Base-by-base conservation (phyloP, 139 green algal species). In the Asterochloris sp. region DNA sequence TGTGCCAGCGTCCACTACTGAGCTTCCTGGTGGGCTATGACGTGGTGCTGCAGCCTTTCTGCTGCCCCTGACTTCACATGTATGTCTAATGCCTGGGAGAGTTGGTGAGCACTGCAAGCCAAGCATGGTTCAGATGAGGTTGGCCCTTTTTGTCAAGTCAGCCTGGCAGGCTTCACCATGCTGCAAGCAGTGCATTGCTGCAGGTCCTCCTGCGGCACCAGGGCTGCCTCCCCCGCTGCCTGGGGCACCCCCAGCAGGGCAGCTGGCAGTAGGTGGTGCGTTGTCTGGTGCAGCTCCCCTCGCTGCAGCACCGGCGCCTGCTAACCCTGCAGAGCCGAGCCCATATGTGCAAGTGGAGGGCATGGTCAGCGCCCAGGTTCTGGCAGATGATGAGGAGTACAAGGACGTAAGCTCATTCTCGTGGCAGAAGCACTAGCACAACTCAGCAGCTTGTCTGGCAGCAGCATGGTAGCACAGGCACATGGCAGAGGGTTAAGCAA, bases 381-480 rank as follows among this genome's bases (percentile, higher is more conserved):
- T 95, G 76, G 73, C 38, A 11, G 87, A 93, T 26, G 87, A 94
- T 54, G 82, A 87, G 19, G 90, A 94, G 81, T 95, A 94, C 79
- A 66, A 87, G 10, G 86, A 92, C 67, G 90, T 92, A 73, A 87
- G 38, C 13, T 11, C 21, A 26, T 13, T 27, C 17, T 60, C 17
- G n/a, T 78, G 26, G 29, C 13, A 27, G 11, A 14, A 54, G 38
- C 38, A 6, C 38, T 10, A 54, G 38, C 38, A 54, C 38, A 54
- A 54, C 38, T 54, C 38, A 54, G 38, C 38, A 6, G 38, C 38
- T 54, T 54, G 38, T 54, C 38, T 54, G 38, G 38, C 38, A 54
- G 38, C 6, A 6, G 38, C 38, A 54, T 54, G 38, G 38, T 6
- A 54, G 38, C 38, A 54, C 38, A 54, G 38, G 38, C 38, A 54